phyloP scores from a whole-genome alignment of 768 basidiomycete genomes.

The Bullera alba region DNA sequence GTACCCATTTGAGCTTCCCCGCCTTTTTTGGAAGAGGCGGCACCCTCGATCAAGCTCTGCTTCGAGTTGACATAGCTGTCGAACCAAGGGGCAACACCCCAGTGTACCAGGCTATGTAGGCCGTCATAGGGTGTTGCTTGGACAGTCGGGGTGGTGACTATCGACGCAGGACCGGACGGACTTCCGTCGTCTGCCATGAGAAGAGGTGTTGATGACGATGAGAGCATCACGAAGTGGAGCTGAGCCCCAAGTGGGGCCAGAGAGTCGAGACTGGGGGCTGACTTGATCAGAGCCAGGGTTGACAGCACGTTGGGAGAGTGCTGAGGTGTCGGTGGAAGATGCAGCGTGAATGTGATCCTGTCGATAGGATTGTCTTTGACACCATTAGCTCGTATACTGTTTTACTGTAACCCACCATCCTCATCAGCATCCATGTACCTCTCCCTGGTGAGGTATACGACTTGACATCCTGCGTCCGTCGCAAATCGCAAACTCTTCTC shows the following conservation, averaged over 20 bases:
- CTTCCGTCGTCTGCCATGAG: constrained; percentile 21
- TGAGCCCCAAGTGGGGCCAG: constrained; percentile 72
- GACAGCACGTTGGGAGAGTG: constrained; percentile 70
- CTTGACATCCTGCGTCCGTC: constrained; percentile 36
- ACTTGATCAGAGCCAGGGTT: constrained; percentile 92
- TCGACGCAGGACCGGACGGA: constrained; percentile 19
- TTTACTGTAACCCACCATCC: constrained; percentile 26
- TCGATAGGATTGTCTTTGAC: constrained; percentile 16
- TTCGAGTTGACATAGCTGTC: constrained; percentile 91
- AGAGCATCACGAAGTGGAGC: constrained; percentile 85
- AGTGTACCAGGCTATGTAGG: constrained; percentile 87
- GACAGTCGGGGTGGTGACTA: constrained; percentile 25
- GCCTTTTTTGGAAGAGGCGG: constrained; percentile 52
- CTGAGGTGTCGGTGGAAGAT: constrained; percentile 57
- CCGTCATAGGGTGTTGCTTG: constrained; percentile 71
- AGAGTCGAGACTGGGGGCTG: constrained; percentile 72
- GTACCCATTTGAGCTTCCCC: constrained; percentile 73
- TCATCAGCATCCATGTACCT: constrained; percentile 21
- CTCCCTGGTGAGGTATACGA: constrained; percentile 42
- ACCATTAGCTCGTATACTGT: background rate
- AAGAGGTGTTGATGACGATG: constrained; percentile 28
- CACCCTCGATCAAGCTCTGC: constrained; percentile 50
- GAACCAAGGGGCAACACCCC: constrained; percentile 95
- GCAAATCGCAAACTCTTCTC: constrained; percentile 41
- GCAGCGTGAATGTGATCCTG: constrained; percentile 38